Evolutionary conservation across 805 yeast species (phyloP).

Genomic region (Metschnikowia borealis): DNA sequence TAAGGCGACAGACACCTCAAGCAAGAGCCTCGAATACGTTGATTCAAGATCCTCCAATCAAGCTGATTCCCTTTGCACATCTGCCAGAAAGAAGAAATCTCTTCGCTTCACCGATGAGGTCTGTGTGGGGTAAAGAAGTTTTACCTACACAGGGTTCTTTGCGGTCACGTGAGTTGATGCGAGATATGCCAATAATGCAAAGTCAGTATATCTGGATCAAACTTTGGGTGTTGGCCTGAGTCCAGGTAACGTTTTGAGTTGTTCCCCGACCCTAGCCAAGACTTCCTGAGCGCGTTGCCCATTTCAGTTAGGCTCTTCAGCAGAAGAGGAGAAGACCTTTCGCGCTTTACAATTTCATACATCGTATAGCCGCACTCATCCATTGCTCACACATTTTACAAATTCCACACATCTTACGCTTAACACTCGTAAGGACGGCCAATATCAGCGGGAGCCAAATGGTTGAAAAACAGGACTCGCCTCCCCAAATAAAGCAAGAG

Average conservation of each 20-base stretch:
- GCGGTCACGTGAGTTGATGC: background rate
- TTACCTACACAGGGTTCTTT: background rate
- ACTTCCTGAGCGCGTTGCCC: background rate
- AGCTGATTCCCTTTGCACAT: background rate
- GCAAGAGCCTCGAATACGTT: background rate
- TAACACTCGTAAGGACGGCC: background rate
- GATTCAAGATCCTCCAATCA: background rate
- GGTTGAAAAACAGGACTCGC: background rate
- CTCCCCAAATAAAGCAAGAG: background rate
- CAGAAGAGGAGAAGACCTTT: background rate
- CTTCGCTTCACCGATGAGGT: constrained; percentile 4
- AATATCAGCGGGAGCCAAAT: background rate
- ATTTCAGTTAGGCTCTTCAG: background rate
- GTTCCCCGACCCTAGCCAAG: background rate
- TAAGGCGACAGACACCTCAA: background rate
- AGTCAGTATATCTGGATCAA: background rate
- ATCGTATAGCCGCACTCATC: background rate
- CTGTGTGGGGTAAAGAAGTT: background rate
- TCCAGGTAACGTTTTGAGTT: background rate
- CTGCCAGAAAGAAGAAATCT: background rate
- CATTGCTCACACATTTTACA: background rate
- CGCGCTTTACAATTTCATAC: background rate
- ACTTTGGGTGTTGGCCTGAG: background rate
- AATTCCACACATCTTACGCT: background rate
- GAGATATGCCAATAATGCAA: background rate